These are phyloP conservation scores for Coemansia sp. DNA, from an alignment of 192 early-diverging fungal genomes.

Conservation along the genomic window DNA sequence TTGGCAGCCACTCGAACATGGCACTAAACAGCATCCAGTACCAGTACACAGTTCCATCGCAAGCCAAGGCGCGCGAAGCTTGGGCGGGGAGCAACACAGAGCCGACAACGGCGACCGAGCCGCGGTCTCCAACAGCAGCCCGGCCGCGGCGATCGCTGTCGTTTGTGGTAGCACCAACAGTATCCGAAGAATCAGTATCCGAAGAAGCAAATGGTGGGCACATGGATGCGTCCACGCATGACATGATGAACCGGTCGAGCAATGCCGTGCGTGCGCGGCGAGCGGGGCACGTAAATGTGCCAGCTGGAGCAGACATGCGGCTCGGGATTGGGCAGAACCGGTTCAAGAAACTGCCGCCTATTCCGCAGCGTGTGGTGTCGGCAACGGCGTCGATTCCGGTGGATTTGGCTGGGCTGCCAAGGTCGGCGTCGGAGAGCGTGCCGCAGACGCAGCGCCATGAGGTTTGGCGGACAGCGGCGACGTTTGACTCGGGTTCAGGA, in stretches of 20 bases:
- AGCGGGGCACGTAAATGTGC: slow-evolving; percentile 12
- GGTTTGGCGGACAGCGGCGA: not conserved
- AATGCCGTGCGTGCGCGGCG: slow-evolving; percentile 34
- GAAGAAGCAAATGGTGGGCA: not conserved
- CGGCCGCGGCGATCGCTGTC: slow-evolving; percentile 48
- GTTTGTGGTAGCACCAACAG: slow-evolving; percentile 18
- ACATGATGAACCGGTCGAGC: slow-evolving; percentile 32
- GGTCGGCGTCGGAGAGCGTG: not conserved
- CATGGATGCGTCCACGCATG: slow-evolving; percentile 17
- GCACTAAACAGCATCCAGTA: slow-evolving; percentile 47
- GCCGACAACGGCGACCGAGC: not conserved
- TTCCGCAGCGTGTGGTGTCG: slow-evolving; percentile 11
- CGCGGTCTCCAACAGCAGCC: slow-evolving; percentile 5
- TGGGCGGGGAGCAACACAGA: not conserved
- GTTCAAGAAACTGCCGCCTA: slow-evolving; percentile 13
- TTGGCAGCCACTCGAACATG: slow-evolving; percentile 23
- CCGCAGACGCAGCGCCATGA: not conserved
- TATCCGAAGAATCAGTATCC: not conserved
- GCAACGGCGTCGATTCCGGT: slow-evolving; percentile 2
- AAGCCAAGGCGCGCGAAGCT: not conserved
- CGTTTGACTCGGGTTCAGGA: slow-evolving; percentile 1
- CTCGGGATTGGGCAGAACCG: not conserved
- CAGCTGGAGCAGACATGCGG: not conserved
- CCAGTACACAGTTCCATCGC: slow-evolving; percentile 18
- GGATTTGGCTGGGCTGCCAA: not conserved